Evolutionary conservation across 2,329 filamentous ascomycete genomes (phyloP), one percentile per base, ranked within the genome.

Genomic region (Cladophialophora bantiana): DNA sequence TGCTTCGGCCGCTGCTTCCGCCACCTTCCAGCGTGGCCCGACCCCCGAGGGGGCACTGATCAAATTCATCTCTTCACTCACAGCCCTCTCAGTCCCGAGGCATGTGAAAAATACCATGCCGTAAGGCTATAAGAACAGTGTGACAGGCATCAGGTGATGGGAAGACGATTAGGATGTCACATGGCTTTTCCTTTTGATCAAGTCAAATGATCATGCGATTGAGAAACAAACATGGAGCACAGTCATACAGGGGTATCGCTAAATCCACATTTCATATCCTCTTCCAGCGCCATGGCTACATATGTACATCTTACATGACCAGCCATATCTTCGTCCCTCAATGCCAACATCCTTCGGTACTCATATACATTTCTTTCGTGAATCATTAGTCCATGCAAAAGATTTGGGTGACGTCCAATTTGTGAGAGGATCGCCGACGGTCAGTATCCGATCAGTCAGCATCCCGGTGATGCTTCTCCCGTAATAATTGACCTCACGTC

Each of bases 211-310:
- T 50, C 45, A 50, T 50, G 42, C 45, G 10, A 50, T 12, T 50
- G 20, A 50, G 20, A 50, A 50, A 5, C 2, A 7, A 50, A 7
- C 26, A 26, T 9, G 13, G 20, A 31, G 2, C 9, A 40, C 13
- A 26, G 18, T 50, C 45, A 50, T 50, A 50, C 26, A 26, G 45
- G 45, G 45, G 45, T 50, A 50, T 50, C 45, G 26, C 10, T 50
- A 50, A 50, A 13, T 31, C 20, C 45, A 50, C 45, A 50, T 31
- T 12, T 50, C 45, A 50, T 50, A 20, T 50, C 42, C 18, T 20
- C 18, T 7, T 42, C 40, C 20, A 31, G 20, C 45, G 4, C 45
- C 10, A 1, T 31, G 20, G 18, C 45, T 26, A 26, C 4, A 26
- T 26, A 10, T 10, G 18, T 26, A 50, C 45, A 20, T 50, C 45